These are phyloP conservation scores for Termitomyces sp. DNA, from an alignment of 1,284 basidiomycete species.

Conservation along the genomic window DNA sequence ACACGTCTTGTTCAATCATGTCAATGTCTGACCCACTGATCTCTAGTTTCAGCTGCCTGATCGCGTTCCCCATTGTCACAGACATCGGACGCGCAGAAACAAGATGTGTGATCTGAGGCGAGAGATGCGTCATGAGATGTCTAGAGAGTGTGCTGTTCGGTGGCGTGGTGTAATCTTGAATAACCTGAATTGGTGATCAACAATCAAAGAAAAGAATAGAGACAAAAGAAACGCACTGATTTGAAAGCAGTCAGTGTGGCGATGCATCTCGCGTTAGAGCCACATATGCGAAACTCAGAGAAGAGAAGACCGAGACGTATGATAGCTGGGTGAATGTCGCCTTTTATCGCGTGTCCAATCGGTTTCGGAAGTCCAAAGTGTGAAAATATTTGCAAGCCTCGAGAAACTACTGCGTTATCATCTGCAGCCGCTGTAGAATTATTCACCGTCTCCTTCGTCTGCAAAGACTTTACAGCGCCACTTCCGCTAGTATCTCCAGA, in stretches of 20 bases:
- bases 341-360: conserved; percentile 53
- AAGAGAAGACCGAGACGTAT: conserved; percentile 77
- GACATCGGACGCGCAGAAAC: conserved; percentile 86
- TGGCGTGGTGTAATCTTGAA: conserved; percentile 82
- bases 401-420: conserved; percentile 28
- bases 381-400: conserved; percentile 72
- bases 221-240: conserved; percentile 45
- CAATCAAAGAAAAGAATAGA: background rate
- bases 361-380: conserved; percentile 76
- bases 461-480: background rate
- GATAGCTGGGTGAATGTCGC: conserved; percentile 80
- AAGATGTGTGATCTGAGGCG: conserved; percentile 87
- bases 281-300: conserved; percentile 80
- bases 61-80: conserved; percentile 94
- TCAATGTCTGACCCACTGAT: conserved; percentile 92
- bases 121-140: conserved; percentile 83
- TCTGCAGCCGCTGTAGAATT: conserved; percentile 8
- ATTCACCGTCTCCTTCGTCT: conserved; percentile 18
- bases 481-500: conserved; percentile 19
- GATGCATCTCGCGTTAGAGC: conserved; percentile 85
- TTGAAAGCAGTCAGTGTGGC: conserved; percentile 84
- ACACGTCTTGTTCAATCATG: conserved; percentile 88
- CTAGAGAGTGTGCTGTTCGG: conserved; percentile 78
- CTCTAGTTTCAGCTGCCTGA: conserved; percentile 92
- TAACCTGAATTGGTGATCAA: conserved; percentile 50